A percentile compares a stretch with the other conserved stretches of the same genome.
Conservation (phyloP, 2,329 filamentous ascomycete genomes). For the Whalleya microplaca region DNA sequence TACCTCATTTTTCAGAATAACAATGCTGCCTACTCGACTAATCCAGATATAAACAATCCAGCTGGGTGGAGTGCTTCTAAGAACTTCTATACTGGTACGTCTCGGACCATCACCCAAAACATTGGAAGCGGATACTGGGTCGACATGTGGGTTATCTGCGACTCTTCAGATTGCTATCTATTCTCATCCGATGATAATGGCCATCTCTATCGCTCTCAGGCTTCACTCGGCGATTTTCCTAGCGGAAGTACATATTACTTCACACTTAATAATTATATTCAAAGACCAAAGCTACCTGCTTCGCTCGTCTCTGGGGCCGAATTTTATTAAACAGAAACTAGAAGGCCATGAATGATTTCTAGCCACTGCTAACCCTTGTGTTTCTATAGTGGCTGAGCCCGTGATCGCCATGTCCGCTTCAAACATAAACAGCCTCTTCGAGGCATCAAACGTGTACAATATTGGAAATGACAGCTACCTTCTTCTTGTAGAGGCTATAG, state of each 20-base stretch:
- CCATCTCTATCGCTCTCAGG: conserved; percentile 44
- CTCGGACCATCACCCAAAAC: conserved; percentile 37
- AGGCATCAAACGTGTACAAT: conserved; percentile 33
- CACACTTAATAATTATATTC: no score
- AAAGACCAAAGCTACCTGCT: no score
- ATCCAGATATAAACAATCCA: conserved; percentile 44
- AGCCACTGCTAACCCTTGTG: no score
- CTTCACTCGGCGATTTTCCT: conserved; percentile 39
- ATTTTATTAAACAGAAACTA: no score
- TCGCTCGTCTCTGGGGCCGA: no score
- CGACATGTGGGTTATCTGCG: conserved; percentile 45
- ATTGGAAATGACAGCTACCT: conserved; percentile 39
- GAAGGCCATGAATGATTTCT: no score
- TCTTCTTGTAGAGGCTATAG: conserved; percentile 44
- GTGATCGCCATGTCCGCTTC: conserved; percentile 39
- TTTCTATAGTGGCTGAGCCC: conserved; percentile 24
- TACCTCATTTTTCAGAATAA: conserved; percentile 47
- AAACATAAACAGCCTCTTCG: conserved; percentile 39
- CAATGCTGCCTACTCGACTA: conserved; percentile 48
- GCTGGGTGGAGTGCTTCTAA: conserved; percentile 43
- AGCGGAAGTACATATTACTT: conserved; percentile 34
- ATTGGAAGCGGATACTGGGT: conserved; percentile 45
- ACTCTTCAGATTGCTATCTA: conserved; percentile 40
- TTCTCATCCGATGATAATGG: conserved; percentile 48
- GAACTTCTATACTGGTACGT: conserved; percentile 41